Conservation (phyloP, 352 stramenopile genomes). For the Pythium biforme region DNA sequence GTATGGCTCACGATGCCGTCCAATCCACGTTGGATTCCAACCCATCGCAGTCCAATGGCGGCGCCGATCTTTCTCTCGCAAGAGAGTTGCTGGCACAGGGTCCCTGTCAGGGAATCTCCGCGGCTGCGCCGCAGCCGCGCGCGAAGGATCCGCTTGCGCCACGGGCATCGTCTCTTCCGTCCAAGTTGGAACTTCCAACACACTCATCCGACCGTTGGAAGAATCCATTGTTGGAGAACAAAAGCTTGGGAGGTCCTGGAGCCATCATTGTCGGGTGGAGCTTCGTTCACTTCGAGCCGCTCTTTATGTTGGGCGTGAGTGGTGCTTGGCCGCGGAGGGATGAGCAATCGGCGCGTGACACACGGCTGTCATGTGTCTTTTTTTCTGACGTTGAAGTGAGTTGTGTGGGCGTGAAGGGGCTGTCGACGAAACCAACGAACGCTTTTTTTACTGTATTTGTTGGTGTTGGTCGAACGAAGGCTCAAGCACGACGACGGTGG, state of each 20-base stretch:
- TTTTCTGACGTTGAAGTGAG: conserved; percentile 27
- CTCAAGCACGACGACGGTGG: background rate
- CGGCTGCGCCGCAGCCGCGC: background rate
- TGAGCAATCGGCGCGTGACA: conserved; percentile 15
- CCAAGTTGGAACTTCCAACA: background rate
- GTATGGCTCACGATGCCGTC: conserved; percentile 11
- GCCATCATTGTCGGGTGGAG: background rate
- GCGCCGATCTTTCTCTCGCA: background rate
- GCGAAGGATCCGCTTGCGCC: conserved; percentile 1
- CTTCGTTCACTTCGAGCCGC: no score
- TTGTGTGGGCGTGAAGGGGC: background rate
- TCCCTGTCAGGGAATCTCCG: background rate
- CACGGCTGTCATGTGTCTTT: conserved; percentile 1
- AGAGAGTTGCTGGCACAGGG: background rate
- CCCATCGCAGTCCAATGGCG: background rate
- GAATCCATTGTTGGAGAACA: no score
- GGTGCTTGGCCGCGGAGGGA: conserved; percentile 5
- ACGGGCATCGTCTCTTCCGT: background rate
- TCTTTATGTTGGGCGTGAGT: background rate
- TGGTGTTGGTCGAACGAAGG: background rate
- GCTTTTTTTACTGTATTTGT: no score
- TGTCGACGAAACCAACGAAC: conserved; percentile 9
- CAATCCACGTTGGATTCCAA: no score
- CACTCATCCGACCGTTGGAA: background rate
- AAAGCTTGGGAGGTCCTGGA: no score